These are phyloP conservation scores for Podospora didyma DNA, from an alignment of 495 filamentous ascomycete genomes.

Conservation along the genomic window DNA sequence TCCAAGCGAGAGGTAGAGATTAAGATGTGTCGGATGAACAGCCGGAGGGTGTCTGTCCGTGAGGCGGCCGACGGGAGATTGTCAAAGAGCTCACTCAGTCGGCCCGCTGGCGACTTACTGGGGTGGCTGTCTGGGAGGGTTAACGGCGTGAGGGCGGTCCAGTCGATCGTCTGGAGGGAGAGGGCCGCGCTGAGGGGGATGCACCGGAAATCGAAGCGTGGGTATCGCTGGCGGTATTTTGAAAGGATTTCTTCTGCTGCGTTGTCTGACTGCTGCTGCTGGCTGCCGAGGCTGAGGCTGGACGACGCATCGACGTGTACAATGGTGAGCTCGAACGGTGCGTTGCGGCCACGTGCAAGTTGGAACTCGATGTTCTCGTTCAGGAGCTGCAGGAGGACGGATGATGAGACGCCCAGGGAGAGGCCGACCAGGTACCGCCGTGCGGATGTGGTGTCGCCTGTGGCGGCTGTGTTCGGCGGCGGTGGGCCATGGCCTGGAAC, in stretches of 20 bases:
- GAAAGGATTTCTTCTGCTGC: neutral
- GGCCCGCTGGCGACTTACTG: constrained; percentile 33
- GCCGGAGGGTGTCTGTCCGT: constrained; percentile 63
- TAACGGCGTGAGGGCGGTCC: constrained; percentile 33
- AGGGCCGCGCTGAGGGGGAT: constrained; percentile 58
- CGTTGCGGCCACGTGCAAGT: constrained; percentile 46
- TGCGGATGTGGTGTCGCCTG: constrained; percentile 15
- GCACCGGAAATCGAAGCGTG: constrained; percentile 52
- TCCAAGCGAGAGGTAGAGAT: constrained; percentile 55
- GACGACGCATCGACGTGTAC: constrained; percentile 55
- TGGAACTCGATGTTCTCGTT: constrained; percentile 61
- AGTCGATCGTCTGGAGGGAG: constrained; percentile 33
- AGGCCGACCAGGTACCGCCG: constrained; percentile 67
- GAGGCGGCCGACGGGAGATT: constrained; percentile 69
- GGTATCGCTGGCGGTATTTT: constrained; percentile 45
- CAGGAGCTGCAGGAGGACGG: constrained; percentile 72
- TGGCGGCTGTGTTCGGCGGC: constrained; percentile 26
- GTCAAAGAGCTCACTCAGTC: constrained; percentile 50
- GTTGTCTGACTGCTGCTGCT: neutral
- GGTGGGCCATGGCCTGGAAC: constrained; percentile 44
- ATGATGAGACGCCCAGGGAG: constrained; percentile 79
- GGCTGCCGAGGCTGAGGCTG: neutral
- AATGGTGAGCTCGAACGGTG: constrained; percentile 62
- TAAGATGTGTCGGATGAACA: constrained; percentile 67
- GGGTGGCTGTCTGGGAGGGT: constrained; percentile 31